These are phyloP conservation scores for Erythrophleum ivorense DNA, from an alignment of 331 rosid genomes.

Conservation along the genomic window DNA sequence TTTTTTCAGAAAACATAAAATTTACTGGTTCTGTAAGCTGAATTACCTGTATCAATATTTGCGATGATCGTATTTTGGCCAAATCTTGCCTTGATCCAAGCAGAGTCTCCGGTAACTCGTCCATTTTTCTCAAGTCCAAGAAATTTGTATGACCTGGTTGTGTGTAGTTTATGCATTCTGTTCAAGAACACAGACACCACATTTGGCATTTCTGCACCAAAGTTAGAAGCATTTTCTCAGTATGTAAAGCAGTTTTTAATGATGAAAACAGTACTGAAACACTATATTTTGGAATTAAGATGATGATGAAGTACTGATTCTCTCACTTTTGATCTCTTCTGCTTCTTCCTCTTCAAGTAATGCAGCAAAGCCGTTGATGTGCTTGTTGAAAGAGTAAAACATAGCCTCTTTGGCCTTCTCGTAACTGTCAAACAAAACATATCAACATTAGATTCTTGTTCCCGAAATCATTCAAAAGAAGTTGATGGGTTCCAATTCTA, in stretches of 20 bases:
- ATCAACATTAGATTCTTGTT: too few relatives aligned
- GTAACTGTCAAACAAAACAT: background rate
- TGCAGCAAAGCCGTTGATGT: background rate
- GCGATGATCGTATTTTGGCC: constrained; percentile 68
- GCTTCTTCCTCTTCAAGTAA: background rate
- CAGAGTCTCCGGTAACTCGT: constrained; percentile 47
- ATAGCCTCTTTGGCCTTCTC: background rate
- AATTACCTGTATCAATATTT: constrained; percentile 65
- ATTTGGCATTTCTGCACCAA: constrained; percentile 47
- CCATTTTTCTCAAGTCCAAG: constrained; percentile 64
- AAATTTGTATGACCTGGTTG: constrained; percentile 78
- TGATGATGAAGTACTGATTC: too few relatives aligned
- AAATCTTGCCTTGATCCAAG: constrained; percentile 65
- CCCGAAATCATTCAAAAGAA: too few relatives aligned
- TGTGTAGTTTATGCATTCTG: constrained; percentile 64
- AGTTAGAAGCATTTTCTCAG: background rate
- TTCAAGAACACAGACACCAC: constrained; percentile 69
- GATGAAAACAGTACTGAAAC: too few relatives aligned
- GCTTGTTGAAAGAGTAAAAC: background rate
- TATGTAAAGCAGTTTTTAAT: too few relatives aligned
- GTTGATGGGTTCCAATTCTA: too few relatives aligned
- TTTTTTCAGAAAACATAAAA: too few relatives aligned
- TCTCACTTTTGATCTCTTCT: background rate
- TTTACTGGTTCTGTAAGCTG: background rate
- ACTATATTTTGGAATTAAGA: too few relatives aligned